These are phyloP conservation scores for Micractinium sp. DNA, from an alignment of 139 green algal species.

Conservation along the genomic window DNA sequence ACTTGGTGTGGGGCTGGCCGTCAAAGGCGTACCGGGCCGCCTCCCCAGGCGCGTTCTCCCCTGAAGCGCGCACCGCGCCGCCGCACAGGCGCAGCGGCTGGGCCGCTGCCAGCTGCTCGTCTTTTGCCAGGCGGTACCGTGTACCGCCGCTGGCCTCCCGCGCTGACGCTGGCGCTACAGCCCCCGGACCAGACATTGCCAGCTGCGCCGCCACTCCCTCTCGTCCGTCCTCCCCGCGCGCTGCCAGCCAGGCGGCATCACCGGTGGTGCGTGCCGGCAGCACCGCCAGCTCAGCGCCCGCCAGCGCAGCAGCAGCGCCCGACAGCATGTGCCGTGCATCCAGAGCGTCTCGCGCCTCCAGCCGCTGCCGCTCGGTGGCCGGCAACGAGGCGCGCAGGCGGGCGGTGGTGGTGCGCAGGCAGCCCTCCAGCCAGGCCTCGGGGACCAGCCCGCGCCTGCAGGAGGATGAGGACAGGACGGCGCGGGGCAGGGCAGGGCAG, in stretches of 20 bases:
- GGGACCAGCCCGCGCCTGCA: background rate
- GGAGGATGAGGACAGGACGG: background rate
- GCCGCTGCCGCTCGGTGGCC: background rate
- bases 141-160: background rate
- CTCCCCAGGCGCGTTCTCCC: conserved; percentile 45
- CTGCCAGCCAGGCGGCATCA: conserved; percentile 42
- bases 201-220: background rate
- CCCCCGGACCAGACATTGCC: background rate
- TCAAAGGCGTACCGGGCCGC: conserved; percentile 43
- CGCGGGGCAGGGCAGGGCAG: background rate
- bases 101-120: conserved; percentile 1
- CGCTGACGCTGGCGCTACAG: background rate
- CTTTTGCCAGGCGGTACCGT: conserved; percentile 32
- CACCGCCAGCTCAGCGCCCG: background rate
- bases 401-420: background rate
- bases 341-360: conserved; percentile 12
- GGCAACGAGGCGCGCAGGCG: conserved; percentile 29
- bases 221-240: conserved; percentile 47
- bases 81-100: conserved; percentile 34
- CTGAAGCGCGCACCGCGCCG: conserved; percentile 52
- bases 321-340: conserved; percentile 5
- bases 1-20: conserved; percentile 66
- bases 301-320: background rate
- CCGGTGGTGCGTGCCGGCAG: conserved; percentile 53
- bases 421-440: conserved; percentile 11